Evolutionary conservation across 768 basidiomycete species (phyloP).

Genomic region (Melanogaster broomeanus): DNA sequence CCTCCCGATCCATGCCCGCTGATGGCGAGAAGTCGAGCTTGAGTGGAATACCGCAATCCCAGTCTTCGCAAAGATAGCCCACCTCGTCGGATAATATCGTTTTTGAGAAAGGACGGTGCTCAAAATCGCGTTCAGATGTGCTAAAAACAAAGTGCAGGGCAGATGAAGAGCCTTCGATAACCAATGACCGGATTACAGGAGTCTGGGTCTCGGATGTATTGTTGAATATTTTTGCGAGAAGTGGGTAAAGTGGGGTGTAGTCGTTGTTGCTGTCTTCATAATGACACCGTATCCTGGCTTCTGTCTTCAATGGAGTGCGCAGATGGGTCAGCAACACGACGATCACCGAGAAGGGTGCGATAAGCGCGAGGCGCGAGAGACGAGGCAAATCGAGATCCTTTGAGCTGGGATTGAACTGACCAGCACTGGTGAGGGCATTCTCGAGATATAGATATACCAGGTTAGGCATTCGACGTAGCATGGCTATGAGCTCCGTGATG

Average conservation of each 20-base stretch:
- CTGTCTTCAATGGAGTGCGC: constrained; percentile 9
- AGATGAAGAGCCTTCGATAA: constrained; percentile 8
- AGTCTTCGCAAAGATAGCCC: constrained; percentile 11
- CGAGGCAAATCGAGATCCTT: constrained; percentile 6
- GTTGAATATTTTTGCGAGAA: constrained; percentile 17
- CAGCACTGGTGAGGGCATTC: constrained; percentile 33
- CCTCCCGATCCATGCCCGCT: constrained; percentile 9
- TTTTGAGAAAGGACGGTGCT: constrained; percentile 7
- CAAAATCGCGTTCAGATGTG: constrained; percentile 7
- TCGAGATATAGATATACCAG: constrained; percentile 37
- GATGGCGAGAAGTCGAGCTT: constrained; percentile 10
- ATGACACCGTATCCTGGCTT: constrained; percentile 17
- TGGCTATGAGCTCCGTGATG: constrained; percentile 32
- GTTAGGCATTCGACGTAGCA: constrained; percentile 35
- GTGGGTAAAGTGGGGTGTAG: constrained; percentile 10
- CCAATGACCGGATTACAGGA: constrained; percentile 11
- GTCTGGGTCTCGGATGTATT: background rate
- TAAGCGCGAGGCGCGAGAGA: constrained; percentile 16
- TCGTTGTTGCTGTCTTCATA: constrained; percentile 5
- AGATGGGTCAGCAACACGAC: constrained; percentile 12
- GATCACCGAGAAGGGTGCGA: constrained; percentile 19
- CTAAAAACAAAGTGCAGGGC: constrained; percentile 19
- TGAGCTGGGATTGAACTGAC: background rate
- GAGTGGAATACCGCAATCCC: constrained; percentile 20
- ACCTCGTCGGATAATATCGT: constrained; percentile 8